These are phyloP conservation scores for Ambispora gerdemannii DNA, from an alignment of 192 early-diverging fungal species.

Conservation along the genomic window DNA sequence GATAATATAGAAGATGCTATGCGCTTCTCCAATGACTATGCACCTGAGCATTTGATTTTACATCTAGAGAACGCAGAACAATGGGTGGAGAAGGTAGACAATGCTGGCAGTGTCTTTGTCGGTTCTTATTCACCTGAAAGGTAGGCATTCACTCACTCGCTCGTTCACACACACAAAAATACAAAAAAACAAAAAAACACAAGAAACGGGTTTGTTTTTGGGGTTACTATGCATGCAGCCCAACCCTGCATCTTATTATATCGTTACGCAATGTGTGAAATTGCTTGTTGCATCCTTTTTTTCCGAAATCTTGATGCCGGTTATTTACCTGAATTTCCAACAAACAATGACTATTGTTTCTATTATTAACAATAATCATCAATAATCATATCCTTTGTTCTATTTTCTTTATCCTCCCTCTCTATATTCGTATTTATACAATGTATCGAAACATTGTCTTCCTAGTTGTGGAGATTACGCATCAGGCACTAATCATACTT, in stretches of 20 bases:
- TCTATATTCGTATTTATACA: too few species aligned
- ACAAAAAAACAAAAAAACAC: too few species aligned
- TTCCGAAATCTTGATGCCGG: too few species aligned
- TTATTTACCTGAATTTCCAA: too few species aligned
- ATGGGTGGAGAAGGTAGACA: conserved; percentile 63
- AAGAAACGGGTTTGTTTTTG: too few species aligned
- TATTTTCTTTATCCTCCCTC: too few species aligned
- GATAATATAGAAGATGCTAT: conserved; percentile 73
- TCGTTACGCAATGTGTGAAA: conserved; percentile 5
- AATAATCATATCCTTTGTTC: too few species aligned
- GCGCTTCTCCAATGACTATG: conserved; percentile 92
- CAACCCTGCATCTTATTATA: background rate
- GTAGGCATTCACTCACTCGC: conserved; percentile 41
- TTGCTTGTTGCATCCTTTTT: too few species aligned
- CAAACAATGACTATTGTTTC: too few species aligned
- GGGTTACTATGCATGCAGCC: background rate
- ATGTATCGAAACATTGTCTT: too few species aligned
- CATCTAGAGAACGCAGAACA: conserved; percentile 75
- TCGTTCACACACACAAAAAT: too few species aligned
- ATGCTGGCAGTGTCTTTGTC: conserved; percentile 97
- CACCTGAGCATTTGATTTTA: conserved; percentile 97
- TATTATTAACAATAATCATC: too few species aligned
- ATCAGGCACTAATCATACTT: conserved; percentile 98
- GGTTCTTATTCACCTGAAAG: conserved; percentile 94
- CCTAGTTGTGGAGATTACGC: conserved; percentile 98